Base-by-base conservation (phyloP, 345 rosid species). In the Brassica incana region DNA sequence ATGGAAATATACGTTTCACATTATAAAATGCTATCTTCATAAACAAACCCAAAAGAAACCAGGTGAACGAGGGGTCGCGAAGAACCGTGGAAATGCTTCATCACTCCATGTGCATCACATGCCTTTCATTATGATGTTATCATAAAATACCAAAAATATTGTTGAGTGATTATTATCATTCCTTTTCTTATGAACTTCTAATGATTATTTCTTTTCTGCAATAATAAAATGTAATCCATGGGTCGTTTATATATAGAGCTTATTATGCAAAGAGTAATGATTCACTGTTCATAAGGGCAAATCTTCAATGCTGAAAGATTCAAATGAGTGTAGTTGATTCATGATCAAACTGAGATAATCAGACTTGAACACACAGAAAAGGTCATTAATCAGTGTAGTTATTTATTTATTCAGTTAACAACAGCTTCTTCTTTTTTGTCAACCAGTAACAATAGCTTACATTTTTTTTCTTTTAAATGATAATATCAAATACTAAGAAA, bases 91-190 rank as follows among this genome's bases (percentile, higher is more conserved):
- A 61, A 74, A 74, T 62, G 65, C 66, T 68, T 74, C 71, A 69
- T 69, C 58, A n/a, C 8, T 68, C 82, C 82, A 79, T 79, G 75
- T 79, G 82, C 82, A 74, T 38, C 78, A 68, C 82, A 79, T 74
- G 82, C 62, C 36, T 68, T 68, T 74, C 69, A 74, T 79, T 79
- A 79, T 74, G 52, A 61, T 32, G 32, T 9, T 48, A 33, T 68
- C 54, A 68, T 79, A 33, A 60, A 56, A 72, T 40, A 78, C 23
- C 30, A 73, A 61, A 72, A 36, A 40, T 56, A 15, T 40, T 40
- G 11, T 52, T n/a, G 61, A 14, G 64, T 67, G 27, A 79, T 74
- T 48, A 68, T 61, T 50, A 38, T 68, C 16, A 60, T 65, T 66
- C n/a, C 36, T 56, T 54, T 40, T 52, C 10, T 65, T 65, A 14